Base-by-base conservation (phyloP, 2,329 filamentous ascomycete species). In the Tolypocladium sp. region DNA sequence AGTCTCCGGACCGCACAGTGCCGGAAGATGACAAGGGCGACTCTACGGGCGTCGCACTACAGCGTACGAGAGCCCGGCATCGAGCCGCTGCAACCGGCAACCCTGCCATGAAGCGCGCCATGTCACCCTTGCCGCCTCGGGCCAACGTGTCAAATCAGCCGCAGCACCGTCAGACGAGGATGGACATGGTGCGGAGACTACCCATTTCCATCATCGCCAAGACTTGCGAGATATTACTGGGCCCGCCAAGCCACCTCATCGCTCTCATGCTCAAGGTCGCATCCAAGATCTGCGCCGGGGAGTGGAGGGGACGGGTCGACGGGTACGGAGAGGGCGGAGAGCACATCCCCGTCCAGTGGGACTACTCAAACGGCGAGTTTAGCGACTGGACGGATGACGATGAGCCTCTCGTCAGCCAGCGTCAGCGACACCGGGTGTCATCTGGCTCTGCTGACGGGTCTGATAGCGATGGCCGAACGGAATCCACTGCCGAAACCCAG, bases 231-330 rank as follows among this genome's bases (percentile, higher is more conserved):
- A 81, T 94, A 37, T 80, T 96, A 4, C 76, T 96, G 17, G 86
- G 89, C 0, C 91, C 91, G n/a, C 91, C 92, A 0, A 83, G 87
- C 20, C 85, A 92, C 66, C 81, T 96, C 2, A 82, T 96, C 41
- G 80, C 84, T 33, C 77, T 96, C 46, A 92, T 96, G 80, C 81
- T 96, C 5, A 85, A 86, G 59, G 90, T 96, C 59, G 90, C 92
- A 1, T 87, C 89, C 0, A 86, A 84, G 62, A 91, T 96, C 62
- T 82, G 86, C 1, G 79, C 79, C 37, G 84, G 82, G 22, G 79
- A 83, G 74, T 85, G 82, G 86, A 76, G 82, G 67, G 88, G 83
- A 62, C 73, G 82, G 64, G 77, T 84, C 57, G 79, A 80, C 56
- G 82, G 82, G 13, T 74, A 78, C 57, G 78, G 77, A 38, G 82